Conservation (phyloP, 2,329 filamentous ascomycete species). For the Sphaerulina populicola region DNA sequence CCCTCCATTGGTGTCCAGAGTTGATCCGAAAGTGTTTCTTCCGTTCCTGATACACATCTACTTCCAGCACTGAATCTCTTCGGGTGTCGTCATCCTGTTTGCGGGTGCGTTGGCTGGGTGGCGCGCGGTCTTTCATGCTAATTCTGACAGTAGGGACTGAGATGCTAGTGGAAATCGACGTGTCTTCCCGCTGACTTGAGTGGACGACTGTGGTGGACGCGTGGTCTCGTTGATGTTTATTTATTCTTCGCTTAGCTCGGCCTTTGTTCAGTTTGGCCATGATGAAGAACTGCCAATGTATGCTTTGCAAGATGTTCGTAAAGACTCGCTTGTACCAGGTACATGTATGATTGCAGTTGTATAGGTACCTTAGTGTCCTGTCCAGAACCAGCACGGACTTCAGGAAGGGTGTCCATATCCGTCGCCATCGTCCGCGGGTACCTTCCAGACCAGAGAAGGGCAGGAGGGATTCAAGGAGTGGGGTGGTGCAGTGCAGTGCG, state of each 20-base stretch:
- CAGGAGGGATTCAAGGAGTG: background rate
- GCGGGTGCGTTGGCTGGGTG: background rate
- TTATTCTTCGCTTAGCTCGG: background rate
- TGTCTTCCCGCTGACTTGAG: too few species aligned
- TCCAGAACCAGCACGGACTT: background rate
- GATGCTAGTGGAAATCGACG: background rate
- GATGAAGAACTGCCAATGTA: background rate
- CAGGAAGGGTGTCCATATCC: background rate
- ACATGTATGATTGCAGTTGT: background rate
- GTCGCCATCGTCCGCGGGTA: background rate
- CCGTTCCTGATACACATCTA: background rate
- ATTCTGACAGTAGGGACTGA: background rate
- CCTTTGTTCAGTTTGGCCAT: constrained; percentile 3
- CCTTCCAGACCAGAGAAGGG: background rate
- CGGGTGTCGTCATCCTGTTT: background rate
- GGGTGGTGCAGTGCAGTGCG: background rate
- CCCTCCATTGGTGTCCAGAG: background rate
- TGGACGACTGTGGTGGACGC: background rate
- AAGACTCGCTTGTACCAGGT: background rate
- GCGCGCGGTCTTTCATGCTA: background rate
- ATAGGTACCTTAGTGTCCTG: background rate
- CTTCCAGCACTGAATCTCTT: constrained; percentile 1
- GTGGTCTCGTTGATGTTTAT: background rate
- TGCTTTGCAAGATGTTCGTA: constrained; percentile 6
- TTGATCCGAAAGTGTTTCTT: background rate